Conservation (phyloP, 1,284 basidiomycete genomes). For the Puccinia novopanici region DNA sequence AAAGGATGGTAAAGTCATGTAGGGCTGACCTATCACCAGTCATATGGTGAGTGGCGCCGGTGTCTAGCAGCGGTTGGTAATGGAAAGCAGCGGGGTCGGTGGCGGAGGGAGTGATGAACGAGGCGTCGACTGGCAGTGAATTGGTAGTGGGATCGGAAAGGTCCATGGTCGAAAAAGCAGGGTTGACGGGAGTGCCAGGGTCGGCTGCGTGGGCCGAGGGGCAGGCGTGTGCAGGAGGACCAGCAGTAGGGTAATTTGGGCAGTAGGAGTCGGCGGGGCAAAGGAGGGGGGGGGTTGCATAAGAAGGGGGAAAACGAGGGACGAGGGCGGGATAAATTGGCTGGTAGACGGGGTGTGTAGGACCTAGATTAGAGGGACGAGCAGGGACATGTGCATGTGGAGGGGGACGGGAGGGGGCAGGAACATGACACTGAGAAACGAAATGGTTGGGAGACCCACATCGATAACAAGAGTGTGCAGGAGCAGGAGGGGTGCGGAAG, state of each 20-base stretch:
- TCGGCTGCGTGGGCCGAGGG: background rate
- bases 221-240: no score
- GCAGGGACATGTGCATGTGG: no score
- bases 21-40: no score
- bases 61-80: no score
- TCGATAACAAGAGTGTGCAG: background rate
- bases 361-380: no score
- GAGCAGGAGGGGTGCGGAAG: background rate
- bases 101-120: no score
- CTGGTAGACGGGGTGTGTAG: background rate
- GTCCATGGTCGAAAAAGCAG: no score
- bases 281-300: background rate
- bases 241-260: background rate
- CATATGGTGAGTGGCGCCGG: background rate
- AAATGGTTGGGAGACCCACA: background rate
- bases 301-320: no score
- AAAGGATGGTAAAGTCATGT: no score
- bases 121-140: background rate
- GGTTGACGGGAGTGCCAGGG: no score
- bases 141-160: no score
- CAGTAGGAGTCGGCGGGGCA: constrained; percentile 2
- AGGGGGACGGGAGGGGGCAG: no score
- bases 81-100: background rate
- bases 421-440: background rate
- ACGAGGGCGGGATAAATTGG: background rate